Evolutionary conservation across 176 grass and related monocot genomes (phyloP).

Genomic region (Carex pumila): DNA sequence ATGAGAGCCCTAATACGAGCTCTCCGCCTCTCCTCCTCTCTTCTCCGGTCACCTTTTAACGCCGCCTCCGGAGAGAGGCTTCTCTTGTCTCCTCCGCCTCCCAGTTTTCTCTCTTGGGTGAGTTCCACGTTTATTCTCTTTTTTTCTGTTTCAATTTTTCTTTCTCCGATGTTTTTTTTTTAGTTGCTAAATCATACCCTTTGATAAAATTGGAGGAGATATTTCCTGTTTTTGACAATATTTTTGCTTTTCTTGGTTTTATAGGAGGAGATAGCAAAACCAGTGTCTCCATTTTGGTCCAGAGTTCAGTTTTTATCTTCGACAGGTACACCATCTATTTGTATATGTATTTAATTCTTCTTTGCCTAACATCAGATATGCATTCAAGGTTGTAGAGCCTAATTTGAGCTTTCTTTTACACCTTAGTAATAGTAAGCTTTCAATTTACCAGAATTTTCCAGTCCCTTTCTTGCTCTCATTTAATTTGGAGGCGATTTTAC

Average conservation of each 20-base stretch:
- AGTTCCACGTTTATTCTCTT: neutral
- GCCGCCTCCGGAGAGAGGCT: neutral
- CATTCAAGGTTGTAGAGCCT: neutral
- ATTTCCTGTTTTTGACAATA: neutral
- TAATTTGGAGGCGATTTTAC: neutral
- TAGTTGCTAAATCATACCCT: neutral
- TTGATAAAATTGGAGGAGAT: neutral
- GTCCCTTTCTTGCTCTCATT: neutral
- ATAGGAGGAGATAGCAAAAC: slow-evolving; percentile 28
- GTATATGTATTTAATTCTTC: neutral
- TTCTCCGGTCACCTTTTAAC: slow-evolving; percentile 26
- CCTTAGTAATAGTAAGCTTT: neutral
- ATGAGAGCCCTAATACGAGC: slow-evolving; percentile 37
- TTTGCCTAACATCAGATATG: neutral
- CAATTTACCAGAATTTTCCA: neutral
- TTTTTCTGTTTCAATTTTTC: neutral
- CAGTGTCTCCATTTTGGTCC: neutral
- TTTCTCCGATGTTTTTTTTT: neutral
- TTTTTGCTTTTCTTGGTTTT: slow-evolving; percentile 8
- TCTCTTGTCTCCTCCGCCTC: neutral
- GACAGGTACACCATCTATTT: slow-evolving; percentile 29
- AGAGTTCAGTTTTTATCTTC: slow-evolving; percentile 30
- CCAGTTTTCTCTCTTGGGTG: slow-evolving; percentile 10
- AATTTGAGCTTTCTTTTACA: neutral
- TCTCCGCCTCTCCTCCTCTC: slow-evolving; percentile 23